A percentile compares a stretch with the other conserved stretches of the same genome.
phyloP scores from a whole-genome alignment of 2,329 filamentous ascomycete species.

The Colletotrichum cereale region DNA sequence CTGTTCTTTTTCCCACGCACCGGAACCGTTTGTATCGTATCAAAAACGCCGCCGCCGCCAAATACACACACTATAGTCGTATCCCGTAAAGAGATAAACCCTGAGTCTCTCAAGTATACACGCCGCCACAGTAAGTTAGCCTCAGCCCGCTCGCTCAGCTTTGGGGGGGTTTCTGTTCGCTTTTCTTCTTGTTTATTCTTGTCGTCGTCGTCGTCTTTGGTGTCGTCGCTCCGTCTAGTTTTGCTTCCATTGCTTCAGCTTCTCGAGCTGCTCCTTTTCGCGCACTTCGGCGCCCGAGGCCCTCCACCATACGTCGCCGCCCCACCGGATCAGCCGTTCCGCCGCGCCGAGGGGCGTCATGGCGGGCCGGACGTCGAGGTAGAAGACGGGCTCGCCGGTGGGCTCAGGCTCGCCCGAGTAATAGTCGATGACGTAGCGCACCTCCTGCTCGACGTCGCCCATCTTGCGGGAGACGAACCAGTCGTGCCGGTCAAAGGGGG shows the following conservation, averaged over 20 bases:
- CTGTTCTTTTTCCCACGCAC: constrained; percentile 7
- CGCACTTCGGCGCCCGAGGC: constrained; percentile 80
- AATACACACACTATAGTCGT: neutral
- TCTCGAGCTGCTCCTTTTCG: constrained; percentile 50
- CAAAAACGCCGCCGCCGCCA: constrained; percentile 33
- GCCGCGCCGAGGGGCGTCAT: constrained; percentile 83
- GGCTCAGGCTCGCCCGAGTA: constrained; percentile 87
- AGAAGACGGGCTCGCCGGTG: constrained; percentile 94
- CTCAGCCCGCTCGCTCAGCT: neutral
- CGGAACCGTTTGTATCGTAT: constrained; percentile 12
- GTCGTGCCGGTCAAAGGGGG: constrained; percentile 96
- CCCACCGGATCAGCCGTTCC: constrained; percentile 89
- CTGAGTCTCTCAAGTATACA: constrained; percentile 3
- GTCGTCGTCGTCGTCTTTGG: neutral
- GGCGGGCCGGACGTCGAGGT: constrained; percentile 92
- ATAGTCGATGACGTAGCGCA: constrained; percentile 97
- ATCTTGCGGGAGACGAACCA: constrained; percentile 88
- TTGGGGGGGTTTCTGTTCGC: neutral
- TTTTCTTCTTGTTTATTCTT: neutral
- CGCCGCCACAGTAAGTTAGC: too few relatives aligned
- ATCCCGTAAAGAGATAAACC: neutral
- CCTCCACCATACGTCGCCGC: constrained; percentile 93
- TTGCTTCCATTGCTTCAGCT: constrained; percentile 25
- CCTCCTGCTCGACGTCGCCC: constrained; percentile 77
- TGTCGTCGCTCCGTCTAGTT: constrained; percentile 2